Evolutionary conservation across 164 flowering plant species (phyloP).

Genomic region (Platanus orientalis): DNA sequence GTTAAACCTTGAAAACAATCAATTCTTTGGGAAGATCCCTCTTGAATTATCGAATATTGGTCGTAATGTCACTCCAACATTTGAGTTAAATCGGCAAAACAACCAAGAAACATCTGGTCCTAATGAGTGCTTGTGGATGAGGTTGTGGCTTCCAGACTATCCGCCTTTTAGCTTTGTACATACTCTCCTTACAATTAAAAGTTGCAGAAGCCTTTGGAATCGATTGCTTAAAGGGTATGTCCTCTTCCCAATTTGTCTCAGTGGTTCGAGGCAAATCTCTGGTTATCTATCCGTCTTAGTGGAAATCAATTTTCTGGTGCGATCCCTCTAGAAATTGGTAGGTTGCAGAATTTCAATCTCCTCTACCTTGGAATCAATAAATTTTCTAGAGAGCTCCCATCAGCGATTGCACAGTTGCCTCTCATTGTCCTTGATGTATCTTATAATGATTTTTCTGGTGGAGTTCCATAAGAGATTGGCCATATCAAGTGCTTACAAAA

Average conservation of each 20-base stretch:
- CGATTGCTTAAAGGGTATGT: conserved; percentile 65
- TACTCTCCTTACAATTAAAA: conserved; percentile 56
- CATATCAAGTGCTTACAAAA: conserved; percentile 53
- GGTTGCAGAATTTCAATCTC: conserved; percentile 62
- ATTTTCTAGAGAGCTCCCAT: conserved; percentile 51
- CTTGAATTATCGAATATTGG: conserved; percentile 58
- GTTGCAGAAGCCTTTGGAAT: too few relatives aligned
- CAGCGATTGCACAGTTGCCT: conserved; percentile 43
- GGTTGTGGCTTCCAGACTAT: conserved; percentile 86
- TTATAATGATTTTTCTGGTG: conserved; percentile 53
- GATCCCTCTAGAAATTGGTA: conserved; percentile 52
- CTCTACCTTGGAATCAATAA: conserved; percentile 58
- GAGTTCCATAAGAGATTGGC: conserved; percentile 56
- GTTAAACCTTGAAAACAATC: conserved; percentile 81
- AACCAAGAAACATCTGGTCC: conserved; percentile 42
- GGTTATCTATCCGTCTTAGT: conserved; percentile 76
- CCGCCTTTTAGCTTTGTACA: conserved; percentile 85
- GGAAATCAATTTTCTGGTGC: conserved; percentile 62
- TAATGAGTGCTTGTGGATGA: conserved; percentile 73
- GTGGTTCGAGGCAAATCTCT: conserved; percentile 43
- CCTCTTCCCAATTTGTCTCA: conserved; percentile 49
- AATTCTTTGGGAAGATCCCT: conserved; percentile 60
- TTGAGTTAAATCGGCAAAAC: conserved; percentile 31
- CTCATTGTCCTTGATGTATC: conserved; percentile 61
- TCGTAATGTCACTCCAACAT: conserved; percentile 41